Conservation (phyloP, 768 basidiomycete genomes). For the Pisolithus sp. region DNA sequence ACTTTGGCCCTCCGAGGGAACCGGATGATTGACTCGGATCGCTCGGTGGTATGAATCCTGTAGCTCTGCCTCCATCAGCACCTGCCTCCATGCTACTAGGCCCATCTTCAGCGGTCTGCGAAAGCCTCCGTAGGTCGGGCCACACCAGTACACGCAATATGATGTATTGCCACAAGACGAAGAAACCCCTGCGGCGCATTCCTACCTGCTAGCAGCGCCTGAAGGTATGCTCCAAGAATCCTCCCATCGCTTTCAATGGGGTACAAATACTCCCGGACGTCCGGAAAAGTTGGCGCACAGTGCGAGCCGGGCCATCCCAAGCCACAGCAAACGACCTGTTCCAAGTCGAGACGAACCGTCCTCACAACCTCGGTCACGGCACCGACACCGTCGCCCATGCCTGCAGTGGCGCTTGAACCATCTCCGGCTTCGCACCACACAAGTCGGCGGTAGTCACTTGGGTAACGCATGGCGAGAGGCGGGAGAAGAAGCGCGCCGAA, state of each 20-base stretch:
- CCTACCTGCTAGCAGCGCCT: constrained; percentile 40
- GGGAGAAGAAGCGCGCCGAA: constrained; percentile 75
- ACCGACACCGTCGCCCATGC: background rate
- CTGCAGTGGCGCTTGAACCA: constrained; percentile 35
- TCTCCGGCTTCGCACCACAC: constrained; percentile 79
- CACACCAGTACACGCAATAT: constrained; percentile 72
- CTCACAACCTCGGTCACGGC: constrained; percentile 31
- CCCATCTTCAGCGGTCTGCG: constrained; percentile 5
- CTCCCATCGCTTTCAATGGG: constrained; percentile 61
- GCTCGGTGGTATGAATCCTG: background rate
- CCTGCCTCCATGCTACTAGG: constrained; percentile 23
- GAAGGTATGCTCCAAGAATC: constrained; percentile 58
- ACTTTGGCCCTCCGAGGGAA: background rate
- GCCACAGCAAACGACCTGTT: constrained; percentile 38
- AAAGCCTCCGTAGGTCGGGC: constrained; percentile 47
- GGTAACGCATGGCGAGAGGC: constrained; percentile 69
- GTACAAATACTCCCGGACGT: constrained; percentile 59
- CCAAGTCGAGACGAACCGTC: constrained; percentile 47
- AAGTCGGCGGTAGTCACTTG: constrained; percentile 76
- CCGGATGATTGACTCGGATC: background rate
- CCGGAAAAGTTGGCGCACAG: constrained; percentile 3
- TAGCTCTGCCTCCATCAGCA: constrained; percentile 41
- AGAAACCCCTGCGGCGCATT: constrained; percentile 47
- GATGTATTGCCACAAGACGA: constrained; percentile 66
- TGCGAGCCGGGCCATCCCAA: constrained; percentile 1